Evolutionary conservation across 2,329 filamentous ascomycete species (phyloP).

Genomic region (Fonsecaea pugnacius): DNA sequence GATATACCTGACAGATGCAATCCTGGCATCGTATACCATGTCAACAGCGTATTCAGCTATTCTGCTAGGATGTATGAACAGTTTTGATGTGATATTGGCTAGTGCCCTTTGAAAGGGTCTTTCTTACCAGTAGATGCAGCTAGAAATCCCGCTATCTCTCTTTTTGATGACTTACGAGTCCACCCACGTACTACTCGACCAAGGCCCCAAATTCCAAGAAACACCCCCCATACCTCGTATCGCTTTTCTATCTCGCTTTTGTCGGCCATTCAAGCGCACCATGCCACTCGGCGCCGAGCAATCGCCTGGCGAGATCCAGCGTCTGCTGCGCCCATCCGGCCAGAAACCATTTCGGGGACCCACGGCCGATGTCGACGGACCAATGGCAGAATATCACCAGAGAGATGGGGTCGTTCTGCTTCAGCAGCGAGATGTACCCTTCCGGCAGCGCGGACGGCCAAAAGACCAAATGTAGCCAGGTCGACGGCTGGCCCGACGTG

Average conservation of each 20-base stretch:
- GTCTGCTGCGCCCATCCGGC: conserved; percentile 6
- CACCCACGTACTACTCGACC: too few relatives aligned
- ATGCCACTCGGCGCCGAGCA: conserved; percentile 2
- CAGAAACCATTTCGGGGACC: conserved; percentile 12
- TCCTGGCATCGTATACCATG: background rate
- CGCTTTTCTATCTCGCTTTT: background rate
- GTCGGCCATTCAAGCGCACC: background rate
- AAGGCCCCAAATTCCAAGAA: too few relatives aligned
- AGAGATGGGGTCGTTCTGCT: conserved; percentile 8
- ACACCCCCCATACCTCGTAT: too few relatives aligned
- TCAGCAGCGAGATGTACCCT: conserved; percentile 12
- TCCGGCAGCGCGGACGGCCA: conserved; percentile 10
- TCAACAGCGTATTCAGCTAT: too few relatives aligned
- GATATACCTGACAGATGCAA: too few relatives aligned
- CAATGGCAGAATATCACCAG: conserved; percentile 11
- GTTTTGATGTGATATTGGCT: background rate
- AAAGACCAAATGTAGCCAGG: conserved; percentile 9
- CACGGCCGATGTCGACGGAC: background rate
- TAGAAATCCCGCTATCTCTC: background rate
- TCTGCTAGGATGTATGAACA: too few relatives aligned
- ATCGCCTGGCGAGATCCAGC: background rate
- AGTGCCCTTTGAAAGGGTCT: too few relatives aligned
- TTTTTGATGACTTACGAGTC: too few relatives aligned
- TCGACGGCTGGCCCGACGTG: conserved; percentile 7
- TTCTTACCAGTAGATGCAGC: background rate